Percentiles rank a stretch among this genome's conserved stretches.
phyloP scores from a whole-genome alignment of 352 stramenopile species.

The Blastocystis sp. region DNA sequence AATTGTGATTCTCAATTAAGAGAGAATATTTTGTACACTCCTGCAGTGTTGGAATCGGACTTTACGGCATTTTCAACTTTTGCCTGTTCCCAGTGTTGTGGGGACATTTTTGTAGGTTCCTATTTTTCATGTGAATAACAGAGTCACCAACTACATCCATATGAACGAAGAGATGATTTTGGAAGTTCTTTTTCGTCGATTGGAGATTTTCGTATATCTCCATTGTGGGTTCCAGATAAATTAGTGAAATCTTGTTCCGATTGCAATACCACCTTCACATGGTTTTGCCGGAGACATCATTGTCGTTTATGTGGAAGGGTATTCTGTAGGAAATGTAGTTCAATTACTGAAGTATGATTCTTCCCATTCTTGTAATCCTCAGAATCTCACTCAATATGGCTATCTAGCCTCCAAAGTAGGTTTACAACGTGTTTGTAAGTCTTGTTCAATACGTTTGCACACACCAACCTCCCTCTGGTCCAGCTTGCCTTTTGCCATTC shows the following conservation, averaged over 20 bases:
- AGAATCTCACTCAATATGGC: constrained; percentile 40
- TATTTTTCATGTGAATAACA: not conserved
- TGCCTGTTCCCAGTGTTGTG: constrained; percentile 33
- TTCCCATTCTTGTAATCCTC: not conserved
- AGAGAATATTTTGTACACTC: not conserved
- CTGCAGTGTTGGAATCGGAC: not conserved
- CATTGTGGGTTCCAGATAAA: constrained; percentile 52
- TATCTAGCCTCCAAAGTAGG: not conserved
- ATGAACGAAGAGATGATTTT: not conserved
- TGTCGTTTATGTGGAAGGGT: constrained; percentile 47
- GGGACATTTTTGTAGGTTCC: not conserved
- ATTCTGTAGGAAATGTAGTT: constrained; percentile 10
- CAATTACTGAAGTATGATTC: not conserved
- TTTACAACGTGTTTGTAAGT: constrained; percentile 32
- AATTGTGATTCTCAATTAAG: not conserved
- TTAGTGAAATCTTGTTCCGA: not conserved
- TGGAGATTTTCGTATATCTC: constrained; percentile 21
- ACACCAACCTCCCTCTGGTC: not conserved
- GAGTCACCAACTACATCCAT: constrained; percentile 43
- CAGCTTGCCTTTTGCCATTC: not conserved
- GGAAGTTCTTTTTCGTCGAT: not conserved
- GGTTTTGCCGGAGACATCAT: constrained; percentile 25
- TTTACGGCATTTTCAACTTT: constrained; percentile 12
- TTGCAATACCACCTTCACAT: not conserved
- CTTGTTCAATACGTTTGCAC: not conserved